Base-by-base conservation (phyloP, 257 asterid genomes). In the Cruciata laevipes region DNA sequence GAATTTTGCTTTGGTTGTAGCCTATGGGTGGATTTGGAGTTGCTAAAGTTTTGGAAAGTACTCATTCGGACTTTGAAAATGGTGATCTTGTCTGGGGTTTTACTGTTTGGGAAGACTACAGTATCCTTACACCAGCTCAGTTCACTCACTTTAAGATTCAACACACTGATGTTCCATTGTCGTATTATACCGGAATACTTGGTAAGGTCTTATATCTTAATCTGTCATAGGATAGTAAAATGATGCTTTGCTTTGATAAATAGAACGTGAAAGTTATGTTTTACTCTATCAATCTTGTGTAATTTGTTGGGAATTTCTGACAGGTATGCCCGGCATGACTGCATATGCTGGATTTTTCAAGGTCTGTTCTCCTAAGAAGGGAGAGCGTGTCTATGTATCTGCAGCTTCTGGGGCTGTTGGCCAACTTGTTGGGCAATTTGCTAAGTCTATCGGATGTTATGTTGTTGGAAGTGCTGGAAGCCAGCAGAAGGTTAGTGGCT, bases 401-500 rank as follows among this genome's bases (percentile, higher is more conserved):
- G 55, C 55, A 14, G 55, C 55, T 47, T 47, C 20, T 47, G 55
- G 55, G 55, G 55, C 55, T 47, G 55, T 47, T 14, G 55, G 55
- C 55, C 55, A 47, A 47, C 55, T 47, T 17, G 55, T 47, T 47
- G 55, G 55, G 20, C 55, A 47, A 47, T 47, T 47, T 14, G 55
- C 55, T 47, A 47, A 47, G 55, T 47, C 55, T 20, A 47, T 47
- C 21, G 55, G 55, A 20, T 47, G 55, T 17, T 47, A 47, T 17
- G 55, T 47, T 16, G 55, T 47, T 47, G 55, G 55, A 47, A 47
- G 55, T 47, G 55, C 55, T 47, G 55, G 55, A 47, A 47, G 55
- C 55, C 55, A 47, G 55, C 21, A 47, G 55, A 47, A 47, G 55
- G 55, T 47, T n/a, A 17, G 55, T 47, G 20, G 11, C 55, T 47